These are phyloP conservation scores for Aethionema arabicum DNA, from an alignment of 345 rosid genomes.

Conservation along the genomic window DNA sequence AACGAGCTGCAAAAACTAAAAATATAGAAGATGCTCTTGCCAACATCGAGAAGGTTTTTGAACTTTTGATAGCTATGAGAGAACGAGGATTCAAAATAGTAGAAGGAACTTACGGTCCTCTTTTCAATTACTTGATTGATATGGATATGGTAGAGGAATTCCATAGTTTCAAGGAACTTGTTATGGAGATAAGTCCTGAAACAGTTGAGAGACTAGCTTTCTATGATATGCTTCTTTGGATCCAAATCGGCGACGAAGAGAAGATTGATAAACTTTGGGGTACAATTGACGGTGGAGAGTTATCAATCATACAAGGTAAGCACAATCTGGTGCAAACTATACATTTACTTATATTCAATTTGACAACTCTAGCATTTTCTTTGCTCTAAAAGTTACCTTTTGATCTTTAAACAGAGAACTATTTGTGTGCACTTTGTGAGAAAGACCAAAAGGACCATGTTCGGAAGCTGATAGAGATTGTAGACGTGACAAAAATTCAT, in stretches of 20 bases:
- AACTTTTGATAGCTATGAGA: conserved; percentile 54
- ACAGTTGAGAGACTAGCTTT: conserved; percentile 56
- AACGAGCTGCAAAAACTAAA: conserved; percentile 48
- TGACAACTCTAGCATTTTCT: conserved; percentile 2
- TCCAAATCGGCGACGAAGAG: conserved; percentile 46
- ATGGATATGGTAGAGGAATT: conserved; percentile 72
- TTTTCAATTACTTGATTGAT: conserved; percentile 62
- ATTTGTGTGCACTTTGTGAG: conserved; percentile 68
- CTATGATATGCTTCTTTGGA: conserved; percentile 81
- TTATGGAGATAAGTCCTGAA: conserved; percentile 43
- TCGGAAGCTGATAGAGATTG: conserved; percentile 51
- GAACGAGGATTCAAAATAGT: conserved; percentile 62
- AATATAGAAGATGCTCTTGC: conserved; percentile 48
- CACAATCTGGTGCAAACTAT: neutral
- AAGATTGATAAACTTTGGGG: conserved; percentile 60
- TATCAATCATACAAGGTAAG: conserved; percentile 51
- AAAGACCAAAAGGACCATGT: conserved; percentile 54
- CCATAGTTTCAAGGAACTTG: conserved; percentile 35
- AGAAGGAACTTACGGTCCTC: conserved; percentile 63
- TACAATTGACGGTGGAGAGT: conserved; percentile 33
- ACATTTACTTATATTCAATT: neutral
- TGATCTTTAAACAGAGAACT: conserved; percentile 51
- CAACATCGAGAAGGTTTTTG: conserved; percentile 45
- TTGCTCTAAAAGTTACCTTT: neutral
- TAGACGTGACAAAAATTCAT: conserved; percentile 58